Percentiles rank a stretch among this genome's conserved stretches.
Evolutionary conservation across 169 alveolate genomes (phyloP).

Genomic region (Prorocentrum cordatum): DNA sequence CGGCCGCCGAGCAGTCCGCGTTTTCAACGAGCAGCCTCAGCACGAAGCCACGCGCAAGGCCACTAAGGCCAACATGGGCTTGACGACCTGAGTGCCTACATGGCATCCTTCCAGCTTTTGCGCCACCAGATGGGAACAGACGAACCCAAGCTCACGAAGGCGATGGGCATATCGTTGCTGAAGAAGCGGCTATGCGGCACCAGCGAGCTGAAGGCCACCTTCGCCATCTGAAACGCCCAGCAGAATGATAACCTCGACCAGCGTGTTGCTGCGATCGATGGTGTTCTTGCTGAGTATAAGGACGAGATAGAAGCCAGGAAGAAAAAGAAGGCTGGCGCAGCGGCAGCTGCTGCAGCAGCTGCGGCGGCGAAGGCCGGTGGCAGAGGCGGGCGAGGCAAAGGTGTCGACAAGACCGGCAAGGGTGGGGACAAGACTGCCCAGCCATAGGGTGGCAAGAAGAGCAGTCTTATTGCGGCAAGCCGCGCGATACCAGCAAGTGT

Average conservation of each 20-base stretch:
- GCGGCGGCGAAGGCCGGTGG: too few relatives aligned
- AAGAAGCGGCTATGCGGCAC: background rate
- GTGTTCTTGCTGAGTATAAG: background rate
- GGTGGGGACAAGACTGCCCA: too few relatives aligned
- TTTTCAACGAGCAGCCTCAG: background rate
- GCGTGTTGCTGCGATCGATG: background rate
- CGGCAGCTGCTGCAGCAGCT: too few relatives aligned
- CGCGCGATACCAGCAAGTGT: too few relatives aligned
- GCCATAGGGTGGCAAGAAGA: too few relatives aligned
- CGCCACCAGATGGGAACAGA: conserved; percentile 3
- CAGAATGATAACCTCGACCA: background rate
- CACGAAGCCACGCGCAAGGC: background rate
- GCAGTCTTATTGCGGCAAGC: too few relatives aligned
- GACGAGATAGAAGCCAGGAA: too few relatives aligned
- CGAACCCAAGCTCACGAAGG: background rate
- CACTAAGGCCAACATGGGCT: background rate
- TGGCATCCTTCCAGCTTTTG: background rate
- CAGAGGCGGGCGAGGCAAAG: too few relatives aligned
- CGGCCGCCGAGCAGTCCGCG: conserved; percentile 3
- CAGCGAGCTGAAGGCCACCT: background rate
- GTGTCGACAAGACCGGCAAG: too few relatives aligned
- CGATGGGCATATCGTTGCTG: background rate
- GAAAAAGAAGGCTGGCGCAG: too few relatives aligned
- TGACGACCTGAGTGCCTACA: background rate
- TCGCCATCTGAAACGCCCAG: background rate